phyloP scores from a whole-genome alignment of 1,139 yeast genomes.

The Kodamaea derodonti region DNA sequence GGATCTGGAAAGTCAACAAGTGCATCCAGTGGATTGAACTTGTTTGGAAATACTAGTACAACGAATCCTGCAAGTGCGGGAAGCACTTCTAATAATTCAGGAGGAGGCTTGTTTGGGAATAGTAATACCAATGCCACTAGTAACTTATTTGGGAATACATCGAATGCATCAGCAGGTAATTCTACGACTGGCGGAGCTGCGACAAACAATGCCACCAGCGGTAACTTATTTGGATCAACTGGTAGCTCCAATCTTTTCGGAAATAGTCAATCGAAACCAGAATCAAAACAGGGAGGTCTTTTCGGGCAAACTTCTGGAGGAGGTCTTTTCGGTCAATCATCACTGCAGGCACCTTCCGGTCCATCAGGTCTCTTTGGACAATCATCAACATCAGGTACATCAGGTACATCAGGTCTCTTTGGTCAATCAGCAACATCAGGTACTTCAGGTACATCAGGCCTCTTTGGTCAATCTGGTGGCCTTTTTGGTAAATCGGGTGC shows the following conservation, averaged over 20 bases:
- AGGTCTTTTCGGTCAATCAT: not conserved
- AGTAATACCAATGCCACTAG: conserved; percentile 1
- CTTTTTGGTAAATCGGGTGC: conserved; percentile 11
- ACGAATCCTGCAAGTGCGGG: conserved; percentile 1
- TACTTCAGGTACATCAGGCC: not conserved
- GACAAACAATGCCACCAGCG: not conserved
- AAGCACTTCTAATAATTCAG: not conserved
- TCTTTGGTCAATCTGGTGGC: conserved; percentile 7
- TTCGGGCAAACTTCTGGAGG: not conserved
- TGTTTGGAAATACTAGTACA: conserved; percentile 11
- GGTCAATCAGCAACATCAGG: conserved; percentile 11
- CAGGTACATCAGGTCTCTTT: too few species aligned
- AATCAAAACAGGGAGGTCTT: too few species aligned
- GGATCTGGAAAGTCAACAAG: not conserved
- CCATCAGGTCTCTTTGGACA: conserved; percentile 6
- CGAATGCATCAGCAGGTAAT: not conserved
- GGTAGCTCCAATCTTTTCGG: not conserved
- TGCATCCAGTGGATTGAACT: conserved; percentile 13
- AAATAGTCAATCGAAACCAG: too few species aligned
- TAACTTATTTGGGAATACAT: conserved; percentile 7
- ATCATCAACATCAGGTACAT: conserved; percentile 10
- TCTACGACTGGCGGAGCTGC: not conserved
- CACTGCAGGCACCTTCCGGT: not conserved
- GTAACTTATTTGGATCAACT: too few species aligned
- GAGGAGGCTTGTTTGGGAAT: conserved; percentile 8